phyloP scores from a whole-genome alignment of 2,329 filamentous ascomycete genomes.

The Aspergillus pseudoviridinutans region DNA sequence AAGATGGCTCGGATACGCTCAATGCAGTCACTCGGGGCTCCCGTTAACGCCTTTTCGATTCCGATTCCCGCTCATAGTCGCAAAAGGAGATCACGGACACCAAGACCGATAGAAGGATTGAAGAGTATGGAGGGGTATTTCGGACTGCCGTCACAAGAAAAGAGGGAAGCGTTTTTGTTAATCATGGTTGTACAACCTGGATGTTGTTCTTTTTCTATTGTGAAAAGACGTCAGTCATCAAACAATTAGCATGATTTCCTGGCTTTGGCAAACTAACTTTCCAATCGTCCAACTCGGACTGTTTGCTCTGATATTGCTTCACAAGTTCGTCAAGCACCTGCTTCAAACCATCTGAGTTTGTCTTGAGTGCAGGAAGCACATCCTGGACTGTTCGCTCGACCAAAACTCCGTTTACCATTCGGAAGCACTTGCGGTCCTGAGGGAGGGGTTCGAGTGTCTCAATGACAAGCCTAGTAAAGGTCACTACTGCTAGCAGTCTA shows the following conservation, averaged over 20 bases:
- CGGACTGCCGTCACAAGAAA: neutral
- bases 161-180: neutral
- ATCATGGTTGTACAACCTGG: conserved; percentile 45
- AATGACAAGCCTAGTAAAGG: conserved; percentile 70
- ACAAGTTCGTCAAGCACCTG: conserved; percentile 92
- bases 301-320: conserved; percentile 93
- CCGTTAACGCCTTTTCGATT: conserved; percentile 3
- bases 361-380: conserved; percentile 84
- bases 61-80: conserved; percentile 1
- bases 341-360: conserved; percentile 88
- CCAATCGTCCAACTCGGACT: conserved; percentile 95
- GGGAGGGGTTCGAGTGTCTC: conserved; percentile 83
- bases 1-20: neutral
- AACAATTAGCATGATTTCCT: too few relatives aligned
- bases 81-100: neutral
- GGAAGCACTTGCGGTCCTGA: conserved; percentile 90
- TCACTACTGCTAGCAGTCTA: conserved; percentile 14
- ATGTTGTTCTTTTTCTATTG: conserved; percentile 48
- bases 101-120: neutral
- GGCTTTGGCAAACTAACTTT: conserved; percentile 62
- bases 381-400: conserved; percentile 93
- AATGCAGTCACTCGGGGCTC: neutral
- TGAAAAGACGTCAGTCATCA: neutral
- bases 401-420: conserved; percentile 95
- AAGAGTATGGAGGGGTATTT: neutral